Evolutionary conservation across 2,329 filamentous ascomycete species (phyloP), one percentile per base, ranked within the genome.

Genomic region (Colletotrichum filicis): DNA sequence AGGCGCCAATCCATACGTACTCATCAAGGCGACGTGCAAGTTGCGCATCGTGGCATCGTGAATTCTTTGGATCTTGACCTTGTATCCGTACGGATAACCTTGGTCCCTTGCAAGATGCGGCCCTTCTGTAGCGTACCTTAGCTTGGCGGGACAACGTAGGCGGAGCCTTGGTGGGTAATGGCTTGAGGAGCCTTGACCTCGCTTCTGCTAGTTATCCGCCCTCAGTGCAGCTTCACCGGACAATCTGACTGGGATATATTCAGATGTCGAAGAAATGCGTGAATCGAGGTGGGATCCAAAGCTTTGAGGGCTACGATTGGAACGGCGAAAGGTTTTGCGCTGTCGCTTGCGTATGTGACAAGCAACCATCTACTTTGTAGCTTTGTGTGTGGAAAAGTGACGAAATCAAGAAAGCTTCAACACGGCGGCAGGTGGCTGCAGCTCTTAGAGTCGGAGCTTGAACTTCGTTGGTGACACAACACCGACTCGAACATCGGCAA

Each of bases 131-230:
- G n/a, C 53, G 42, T 37, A 49, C 35, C 58, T 61, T 70, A 49
- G 55, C 66, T 59, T 58, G 56, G 61, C 60, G 66, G 66, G 49
- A 68, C 66, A 61, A 65, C 70, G 60, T 55, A 64, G 66, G 59
- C 32, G 66, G 32, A 59, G 55, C 3, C 60, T 24, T 37, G 35
- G 59, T 72, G 69, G 66, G 32, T 72, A 59, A 49, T 64, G 59
- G 53, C 42, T 63, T 59, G 58, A 68, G 65, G 37, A 42, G 37
- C 37, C 37, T 49, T 22, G 42, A n/a, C 19, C 30, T 72, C 69
- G 66, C 58, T 69, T 69, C 65, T 72, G 69, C 57, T 62, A 63
- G 64, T 37, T 71, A 68, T 55, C 68, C 64, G 68, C 37, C 65
- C 42, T 57, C 64, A 61, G 46, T 26, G 58, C 58, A 55, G 58